Evolutionary conservation across 2,329 filamentous ascomycete species (phyloP), one percentile per base, ranked within the genome.

Genomic region (Cryphonectria japonica): DNA sequence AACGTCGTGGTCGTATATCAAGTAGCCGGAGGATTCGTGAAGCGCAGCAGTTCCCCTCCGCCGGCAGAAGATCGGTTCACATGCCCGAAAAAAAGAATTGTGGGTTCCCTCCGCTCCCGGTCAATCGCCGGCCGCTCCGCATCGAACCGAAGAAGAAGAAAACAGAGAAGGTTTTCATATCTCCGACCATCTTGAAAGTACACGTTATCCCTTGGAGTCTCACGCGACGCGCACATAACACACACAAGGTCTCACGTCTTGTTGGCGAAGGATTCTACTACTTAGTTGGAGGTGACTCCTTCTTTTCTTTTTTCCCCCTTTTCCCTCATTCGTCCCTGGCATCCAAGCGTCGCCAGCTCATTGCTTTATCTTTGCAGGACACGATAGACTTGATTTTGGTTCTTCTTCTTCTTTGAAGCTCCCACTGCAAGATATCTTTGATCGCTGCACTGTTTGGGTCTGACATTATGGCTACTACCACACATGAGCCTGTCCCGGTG

Each of bases 401-500:
- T n/a, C 37, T 39, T 19, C 32, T 1, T 13, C 41, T 43, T 5
- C 37, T n/a, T n/a, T 39, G 3, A 61, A 32, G 29, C n/a, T n/a
- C 9, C 1, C 60, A 22, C 59, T 50, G 43, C 6, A 8, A 62
- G 32, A 62, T 39, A 22, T 41, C n/a, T 26, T 41, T 19, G 37
- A 5, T 41, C n/a, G 34, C 8, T 7, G 41, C 60, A 22, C 60
- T 57, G 9, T 22, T 29, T 16, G n/a, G 9, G 19, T 7, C 22
- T 29, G 22, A 22, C 3, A 39, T 14, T 9, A 64, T 64, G 61
- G 61, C 22, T 22, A n/a, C 39, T 29, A 29, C 22, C 37, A 26
- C 37, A 29, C 61, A 64, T 14, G 39, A 64, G 13, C 61, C 61
- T 26, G 79, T 89, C 52, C 87, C 87, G 26, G 80, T 89, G 72